Base-by-base conservation (phyloP, 1,139 yeast species). In the Lodderomyces jiufengensis region DNA sequence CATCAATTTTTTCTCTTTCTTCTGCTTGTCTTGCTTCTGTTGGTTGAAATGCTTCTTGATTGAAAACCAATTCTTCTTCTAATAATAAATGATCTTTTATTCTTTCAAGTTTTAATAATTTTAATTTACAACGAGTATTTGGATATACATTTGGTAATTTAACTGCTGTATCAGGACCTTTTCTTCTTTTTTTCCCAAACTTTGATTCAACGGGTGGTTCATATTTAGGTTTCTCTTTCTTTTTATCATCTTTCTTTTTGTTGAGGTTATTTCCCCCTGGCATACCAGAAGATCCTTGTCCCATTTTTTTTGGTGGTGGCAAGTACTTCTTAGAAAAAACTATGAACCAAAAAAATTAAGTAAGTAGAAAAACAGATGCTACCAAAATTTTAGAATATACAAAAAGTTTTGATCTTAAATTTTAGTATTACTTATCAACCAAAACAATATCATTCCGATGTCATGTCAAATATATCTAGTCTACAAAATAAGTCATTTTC, bases 151-250 rank as follows among this genome's bases (percentile, higher is more conserved):
- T 73, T 6, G 99, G 99, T 47, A 92, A 73, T 56, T 84, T 86
- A 33, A 92, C 85, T 10, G 80, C 80, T 15, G 95, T 82, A 45
- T 88, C 96, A 20, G 95, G 95, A 9, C 97, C 96, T 67, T 80
- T 83, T 71, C 94, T 80, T 69, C 83, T 84, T 72, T 84, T 86
- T 66, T 83, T 85, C 43, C 95, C 95, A 52, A 86, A 84, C 49
- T 90, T 80, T 12, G 96, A 83, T 61, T 92, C 95, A 43, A 92
- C 97, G 14, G 98, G 98, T 27, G 98, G 98, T 62, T 94, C 99
- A 61, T 90, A 92, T 66, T 87, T 88, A 51, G 97, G 97, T 60
- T 83, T 84, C 46, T 83, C 86, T 48, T 81, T 79, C 76, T 86
- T 83, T 61, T 80, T 80, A 61, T 80, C 84, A 51, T 80, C 82